phyloP scores from a whole-genome alignment of 495 filamentous ascomycete species.

The Aspergillus ostianus region DNA sequence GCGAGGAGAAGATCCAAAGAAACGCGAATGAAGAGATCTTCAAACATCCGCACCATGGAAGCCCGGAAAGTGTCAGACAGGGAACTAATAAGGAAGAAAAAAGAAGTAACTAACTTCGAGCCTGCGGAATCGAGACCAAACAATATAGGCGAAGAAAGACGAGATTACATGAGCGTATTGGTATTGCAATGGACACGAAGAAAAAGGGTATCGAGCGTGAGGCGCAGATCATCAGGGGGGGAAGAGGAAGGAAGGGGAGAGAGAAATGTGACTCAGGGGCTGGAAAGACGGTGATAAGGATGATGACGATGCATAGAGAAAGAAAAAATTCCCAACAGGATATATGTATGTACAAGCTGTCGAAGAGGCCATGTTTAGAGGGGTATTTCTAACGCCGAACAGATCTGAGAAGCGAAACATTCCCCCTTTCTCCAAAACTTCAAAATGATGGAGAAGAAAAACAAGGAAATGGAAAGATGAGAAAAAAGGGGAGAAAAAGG shows the following conservation, averaged over 20 bases:
- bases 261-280: conserved; percentile 8
- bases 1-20: background rate
- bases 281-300: background rate
- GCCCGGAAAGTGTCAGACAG: background rate
- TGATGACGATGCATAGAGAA: background rate
- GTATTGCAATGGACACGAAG: background rate
- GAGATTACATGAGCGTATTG: conserved; percentile 4
- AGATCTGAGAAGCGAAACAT: conserved; percentile 6
- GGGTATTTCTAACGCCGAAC: conserved; percentile 8
- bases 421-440: conserved; percentile 1
- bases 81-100: background rate
- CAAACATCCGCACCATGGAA: conserved; percentile 6
- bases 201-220: conserved; percentile 28
- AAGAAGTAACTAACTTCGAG: conserved; percentile 26
- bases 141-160: background rate
- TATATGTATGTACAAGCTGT: conserved; percentile 24
- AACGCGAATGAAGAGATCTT: conserved; percentile 1
- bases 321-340: background rate
- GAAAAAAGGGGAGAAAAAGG: conserved; percentile 4
- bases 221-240: conserved; percentile 13
- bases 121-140: conserved; percentile 25
- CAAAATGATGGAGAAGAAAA: background rate
- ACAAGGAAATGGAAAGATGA: conserved; percentile 4
- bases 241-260: background rate
- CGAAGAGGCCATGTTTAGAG: conserved; percentile 8